A percentile compares a stretch with the other conserved stretches of the same genome.
These are phyloP conservation scores for Crithidia acanthocephali DNA, from an alignment of 208 protist species.

Conservation along the genomic window DNA sequence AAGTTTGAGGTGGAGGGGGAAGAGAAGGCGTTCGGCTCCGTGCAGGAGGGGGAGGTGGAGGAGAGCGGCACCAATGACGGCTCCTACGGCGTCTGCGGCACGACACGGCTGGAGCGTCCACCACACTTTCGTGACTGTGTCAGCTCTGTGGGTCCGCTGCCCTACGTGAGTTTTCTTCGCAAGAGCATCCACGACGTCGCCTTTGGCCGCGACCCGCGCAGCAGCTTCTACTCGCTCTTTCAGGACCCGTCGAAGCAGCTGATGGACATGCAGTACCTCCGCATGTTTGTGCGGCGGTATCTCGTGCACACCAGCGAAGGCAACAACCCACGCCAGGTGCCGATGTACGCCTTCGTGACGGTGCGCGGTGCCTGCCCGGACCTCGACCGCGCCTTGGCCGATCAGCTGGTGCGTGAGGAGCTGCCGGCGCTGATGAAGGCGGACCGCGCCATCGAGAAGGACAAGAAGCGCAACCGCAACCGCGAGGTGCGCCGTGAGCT, in stretches of 20 bases:
- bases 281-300: constrained; percentile 83
- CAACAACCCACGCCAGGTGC: constrained; percentile 71
- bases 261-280: constrained; percentile 82
- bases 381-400: constrained; percentile 61
- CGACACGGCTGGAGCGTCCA: not conserved
- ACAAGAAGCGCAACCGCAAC: too few relatives aligned
- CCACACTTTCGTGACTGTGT: not conserved
- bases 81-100: too few relatives aligned
- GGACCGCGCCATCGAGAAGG: constrained; percentile 43
- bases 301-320: constrained; percentile 74
- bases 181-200: constrained; percentile 67
- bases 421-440: constrained; percentile 59
- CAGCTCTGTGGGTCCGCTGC: constrained; percentile 51
- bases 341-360: constrained; percentile 63
- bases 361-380: constrained; percentile 48
- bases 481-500: constrained; percentile 14
- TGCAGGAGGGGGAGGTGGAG: not conserved
- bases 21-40: not conserved
- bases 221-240: constrained; percentile 70
- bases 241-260: constrained; percentile 38
- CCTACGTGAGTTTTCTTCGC: constrained; percentile 74
- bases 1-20: too few relatives aligned
- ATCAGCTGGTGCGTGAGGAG: constrained; percentile 62
- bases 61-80: too few relatives aligned
- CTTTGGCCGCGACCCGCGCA: constrained; percentile 59